phyloP scores from a whole-genome alignment of 352 stramenopile species.

The Poterioochromonas sp. region DNA sequence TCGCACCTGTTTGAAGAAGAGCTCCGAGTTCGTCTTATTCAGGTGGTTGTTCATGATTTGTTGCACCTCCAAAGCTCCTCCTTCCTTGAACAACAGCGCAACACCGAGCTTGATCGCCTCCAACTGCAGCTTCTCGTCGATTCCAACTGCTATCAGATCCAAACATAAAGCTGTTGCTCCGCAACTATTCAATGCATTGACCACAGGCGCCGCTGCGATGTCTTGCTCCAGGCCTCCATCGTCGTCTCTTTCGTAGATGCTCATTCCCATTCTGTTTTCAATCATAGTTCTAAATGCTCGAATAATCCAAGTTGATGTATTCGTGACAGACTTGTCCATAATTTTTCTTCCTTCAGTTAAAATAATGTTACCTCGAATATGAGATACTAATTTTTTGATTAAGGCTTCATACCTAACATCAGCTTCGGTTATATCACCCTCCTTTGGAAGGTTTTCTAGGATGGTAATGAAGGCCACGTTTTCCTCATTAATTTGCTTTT shows the following conservation, averaged over 20 bases:
- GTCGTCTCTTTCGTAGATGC: slow-evolving; percentile 43
- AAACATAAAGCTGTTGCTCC: slow-evolving; percentile 42
- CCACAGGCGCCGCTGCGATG: slow-evolving; percentile 32
- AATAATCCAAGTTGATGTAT: slow-evolving; percentile 43
- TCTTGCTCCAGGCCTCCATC: slow-evolving; percentile 42
- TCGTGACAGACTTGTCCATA: slow-evolving; percentile 31
- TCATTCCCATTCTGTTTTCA: slow-evolving; percentile 42
- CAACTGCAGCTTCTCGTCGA: slow-evolving; percentile 38
- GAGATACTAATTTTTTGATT: slow-evolving; percentile 41
- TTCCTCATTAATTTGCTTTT: background rate
- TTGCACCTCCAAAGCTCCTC: slow-evolving; percentile 40
- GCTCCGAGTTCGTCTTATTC: slow-evolving; percentile 16
- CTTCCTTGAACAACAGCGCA: slow-evolving; percentile 43
- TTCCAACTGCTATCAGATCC: slow-evolving; percentile 42
- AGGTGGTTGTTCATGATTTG: slow-evolving; percentile 29
- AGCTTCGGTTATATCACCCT: background rate
- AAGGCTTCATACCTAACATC: slow-evolving; percentile 39
- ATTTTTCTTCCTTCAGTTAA: slow-evolving; percentile 35
- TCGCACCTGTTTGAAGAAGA: slow-evolving; percentile 28
- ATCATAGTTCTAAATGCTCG: slow-evolving; percentile 43
- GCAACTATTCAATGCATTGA: slow-evolving; percentile 30
- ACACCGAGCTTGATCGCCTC: slow-evolving; percentile 41
- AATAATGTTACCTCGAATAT: slow-evolving; percentile 36
- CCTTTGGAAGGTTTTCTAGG: slow-evolving; percentile 5
- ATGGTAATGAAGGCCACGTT: slow-evolving; percentile 7